phyloP scores from a whole-genome alignment of 1,284 basidiomycete genomes.

The Xanthoconium separans region DNA sequence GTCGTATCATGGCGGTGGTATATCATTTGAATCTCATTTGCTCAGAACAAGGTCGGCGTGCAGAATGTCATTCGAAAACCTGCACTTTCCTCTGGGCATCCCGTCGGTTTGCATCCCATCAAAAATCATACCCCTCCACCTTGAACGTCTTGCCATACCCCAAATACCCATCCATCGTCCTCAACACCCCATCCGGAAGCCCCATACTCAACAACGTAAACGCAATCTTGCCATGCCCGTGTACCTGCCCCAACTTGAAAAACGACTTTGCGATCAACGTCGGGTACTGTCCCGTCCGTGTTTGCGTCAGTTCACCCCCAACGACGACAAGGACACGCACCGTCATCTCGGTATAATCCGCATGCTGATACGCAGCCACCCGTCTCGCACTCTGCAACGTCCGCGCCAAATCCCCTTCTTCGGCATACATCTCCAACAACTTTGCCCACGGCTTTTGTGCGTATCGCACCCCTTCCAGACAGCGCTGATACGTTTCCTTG shows the following conservation, averaged over 20 bases:
- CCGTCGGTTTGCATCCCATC: not conserved
- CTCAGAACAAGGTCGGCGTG: too few species aligned
- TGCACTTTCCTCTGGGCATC: too few species aligned
- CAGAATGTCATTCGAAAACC: too few species aligned
- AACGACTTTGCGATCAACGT: conserved; percentile 87
- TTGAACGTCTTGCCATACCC: conserved; percentile 80
- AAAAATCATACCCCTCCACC: conserved; percentile 60
- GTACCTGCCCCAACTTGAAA: conserved; percentile 92
- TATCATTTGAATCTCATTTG: too few species aligned
- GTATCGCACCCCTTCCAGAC: conserved; percentile 85
- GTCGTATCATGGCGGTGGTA: too few species aligned
- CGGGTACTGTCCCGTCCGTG: conserved; percentile 64
- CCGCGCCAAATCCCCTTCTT: conserved; percentile 89
- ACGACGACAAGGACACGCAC: conserved; percentile 35
- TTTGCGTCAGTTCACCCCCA: too few species aligned
- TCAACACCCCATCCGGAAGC: conserved; percentile 78
- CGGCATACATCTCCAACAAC: conserved; percentile 92
- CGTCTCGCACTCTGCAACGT: conserved; percentile 90
- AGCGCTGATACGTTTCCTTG: conserved; percentile 95
- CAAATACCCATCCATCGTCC: conserved; percentile 84
- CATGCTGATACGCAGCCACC: conserved; percentile 90
- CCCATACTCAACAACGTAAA: conserved; percentile 95
- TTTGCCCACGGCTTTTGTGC: conserved; percentile 91
- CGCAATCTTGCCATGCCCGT: conserved; percentile 92
- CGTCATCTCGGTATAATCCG: conserved; percentile 81